Base-by-base conservation (phyloP, 2,329 filamentous ascomycete species). In the Albifimbria verrucaria region DNA sequence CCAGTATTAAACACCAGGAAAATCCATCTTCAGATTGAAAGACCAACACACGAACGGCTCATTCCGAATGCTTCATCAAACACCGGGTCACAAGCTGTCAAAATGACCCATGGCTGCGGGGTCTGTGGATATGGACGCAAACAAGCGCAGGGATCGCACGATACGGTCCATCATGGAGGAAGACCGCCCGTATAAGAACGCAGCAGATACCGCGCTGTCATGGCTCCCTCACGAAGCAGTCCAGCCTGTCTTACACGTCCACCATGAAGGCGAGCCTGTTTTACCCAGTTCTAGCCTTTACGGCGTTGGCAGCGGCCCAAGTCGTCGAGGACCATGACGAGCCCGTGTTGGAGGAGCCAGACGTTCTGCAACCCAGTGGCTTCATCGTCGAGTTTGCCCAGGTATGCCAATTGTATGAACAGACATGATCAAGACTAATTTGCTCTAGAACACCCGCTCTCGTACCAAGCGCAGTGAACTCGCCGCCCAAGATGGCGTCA, bases 371-470 rank as follows among this genome's bases (percentile, higher is more conserved):
- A 39, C 15, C 18, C 5, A 39, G 18, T 6, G 18, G 32, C 32
- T 39, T 39, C 32, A 39, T 55, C 53, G 23, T 55, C 49, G 7
- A 60, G 36, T 36, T 59, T 55, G 22, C 60, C 59, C 3, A 59
- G 41, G 23, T 62, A 62, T 1, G 57, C 59, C 4, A 59, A 17
- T n/a, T 15, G 4, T 17, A 12, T 39, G 32, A 39, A 12, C 32
- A 6, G 32, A 12, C 11, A 4, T 39, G 32, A 5, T 39, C 11
- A 15, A 12, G 4, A 39, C 6, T 39, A 39, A 7, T 12, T n/a
- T 15, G 15, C 5, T 5, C 12, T 39, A 39, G 32, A 39, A 5
- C 32, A 39, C 32, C 18, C 12, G 32, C 11, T 39, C 32, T n/a
- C 15, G 18, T 5, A 6, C 18, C 12, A 39, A 39, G 32, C 32